Evolutionary conservation across 768 basidiomycete genomes (phyloP).

Genomic region (Termitomyces sp.): DNA sequence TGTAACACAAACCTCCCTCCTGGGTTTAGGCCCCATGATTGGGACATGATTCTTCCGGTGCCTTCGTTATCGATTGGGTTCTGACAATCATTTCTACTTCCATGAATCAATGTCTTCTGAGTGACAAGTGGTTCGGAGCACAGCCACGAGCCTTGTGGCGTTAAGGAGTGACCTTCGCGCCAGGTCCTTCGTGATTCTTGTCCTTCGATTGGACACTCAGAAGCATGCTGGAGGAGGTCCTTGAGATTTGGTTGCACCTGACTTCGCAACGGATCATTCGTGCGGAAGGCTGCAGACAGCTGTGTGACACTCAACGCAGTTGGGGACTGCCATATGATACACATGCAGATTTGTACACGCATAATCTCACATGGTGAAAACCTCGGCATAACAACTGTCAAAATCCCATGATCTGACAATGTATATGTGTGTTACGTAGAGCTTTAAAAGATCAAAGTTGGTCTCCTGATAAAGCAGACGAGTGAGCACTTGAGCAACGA

Average conservation of each 20-base stretch:
- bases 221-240: not conserved
- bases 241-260: not conserved
- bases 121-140: slow-evolving; percentile 12
- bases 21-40: not conserved
- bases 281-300: not conserved
- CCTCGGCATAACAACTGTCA: not conserved
- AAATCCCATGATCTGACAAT: not conserved
- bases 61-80: slow-evolving; percentile 3
- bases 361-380: not conserved
- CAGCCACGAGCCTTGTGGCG: slow-evolving; percentile 23
- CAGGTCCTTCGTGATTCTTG: slow-evolving; percentile 2
- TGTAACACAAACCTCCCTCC: not conserved
- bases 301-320: not conserved
- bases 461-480: not conserved
- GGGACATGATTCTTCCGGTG: not conserved
- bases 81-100: slow-evolving; percentile 4
- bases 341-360: not conserved
- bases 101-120: not conserved
- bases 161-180: slow-evolving; percentile 5
- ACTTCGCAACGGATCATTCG: slow-evolving; percentile 1
- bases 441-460: not conserved
- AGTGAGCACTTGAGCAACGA: not conserved
- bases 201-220: not conserved
- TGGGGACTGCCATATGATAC: not conserved
- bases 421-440: not conserved